Evolutionary conservation across 352 stramenopile genomes (phyloP).

Genomic region (Achlya hypogyna): DNA sequence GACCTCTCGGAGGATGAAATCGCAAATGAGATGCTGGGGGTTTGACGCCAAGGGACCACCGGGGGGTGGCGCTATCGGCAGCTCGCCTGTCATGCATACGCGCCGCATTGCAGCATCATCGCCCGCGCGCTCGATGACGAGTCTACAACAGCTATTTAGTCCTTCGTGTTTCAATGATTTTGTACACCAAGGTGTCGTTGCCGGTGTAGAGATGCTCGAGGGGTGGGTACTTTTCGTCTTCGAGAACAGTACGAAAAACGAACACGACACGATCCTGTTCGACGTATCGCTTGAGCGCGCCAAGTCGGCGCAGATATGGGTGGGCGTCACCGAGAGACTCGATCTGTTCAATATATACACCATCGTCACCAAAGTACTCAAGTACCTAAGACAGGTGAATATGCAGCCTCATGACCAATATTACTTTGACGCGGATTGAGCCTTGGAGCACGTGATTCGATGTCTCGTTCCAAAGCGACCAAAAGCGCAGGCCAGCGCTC

Average conservation of each 20-base stretch:
- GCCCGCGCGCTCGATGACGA: background rate
- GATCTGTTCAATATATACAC: background rate
- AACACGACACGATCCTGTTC: background rate
- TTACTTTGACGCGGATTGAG: background rate
- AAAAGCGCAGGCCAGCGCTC: background rate
- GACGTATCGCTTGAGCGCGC: background rate
- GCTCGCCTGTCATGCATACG: background rate
- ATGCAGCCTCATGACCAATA: background rate
- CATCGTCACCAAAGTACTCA: background rate
- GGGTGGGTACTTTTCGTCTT: constrained; percentile 5
- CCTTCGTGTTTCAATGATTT: background rate
- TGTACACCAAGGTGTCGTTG: background rate
- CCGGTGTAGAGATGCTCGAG: background rate
- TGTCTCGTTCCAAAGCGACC: background rate
- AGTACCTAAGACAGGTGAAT: background rate
- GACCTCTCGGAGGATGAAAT: constrained; percentile 3
- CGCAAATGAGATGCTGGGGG: background rate
- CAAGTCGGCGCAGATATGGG: background rate
- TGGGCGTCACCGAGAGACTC: background rate
- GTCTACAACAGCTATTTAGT: background rate
- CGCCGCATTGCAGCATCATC: background rate
- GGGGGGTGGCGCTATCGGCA: background rate
- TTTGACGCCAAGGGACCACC: background rate
- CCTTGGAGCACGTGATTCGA: background rate
- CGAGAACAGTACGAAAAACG: constrained; percentile 6